phyloP scores from a whole-genome alignment of 805 yeast species.

The Schwanniomyces sp. region DNA sequence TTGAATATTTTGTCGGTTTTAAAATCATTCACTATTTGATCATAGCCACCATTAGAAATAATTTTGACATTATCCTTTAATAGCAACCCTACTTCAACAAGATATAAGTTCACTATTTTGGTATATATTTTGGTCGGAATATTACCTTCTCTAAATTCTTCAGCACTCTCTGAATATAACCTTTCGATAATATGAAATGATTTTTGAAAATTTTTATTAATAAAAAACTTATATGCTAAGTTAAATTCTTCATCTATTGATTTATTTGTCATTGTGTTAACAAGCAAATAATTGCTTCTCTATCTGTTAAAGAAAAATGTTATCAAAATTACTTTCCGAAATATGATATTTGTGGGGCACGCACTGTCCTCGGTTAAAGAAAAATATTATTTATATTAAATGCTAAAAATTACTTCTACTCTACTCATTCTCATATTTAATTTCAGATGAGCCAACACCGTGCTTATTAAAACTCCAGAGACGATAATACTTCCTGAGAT shows the following conservation, averaged over 20 bases:
- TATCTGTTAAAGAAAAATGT: background rate
- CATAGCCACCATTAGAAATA: conserved; percentile 7
- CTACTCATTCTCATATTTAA: conserved; percentile 12
- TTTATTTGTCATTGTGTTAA: background rate
- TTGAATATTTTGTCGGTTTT: conserved; percentile 15
- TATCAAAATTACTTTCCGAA: background rate
- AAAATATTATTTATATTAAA: conserved; percentile 1
- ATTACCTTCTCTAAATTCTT: conserved; percentile 20
- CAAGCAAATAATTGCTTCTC: background rate
- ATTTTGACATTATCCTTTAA: conserved; percentile 1
- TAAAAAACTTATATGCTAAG: conserved; percentile 37
- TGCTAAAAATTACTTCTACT: background rate
- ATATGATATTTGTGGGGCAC: background rate
- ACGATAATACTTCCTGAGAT: conserved; percentile 6
- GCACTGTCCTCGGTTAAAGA: background rate
- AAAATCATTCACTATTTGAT: conserved; percentile 12
- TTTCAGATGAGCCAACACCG: conserved; percentile 5
- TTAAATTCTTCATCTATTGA: conserved; percentile 23
- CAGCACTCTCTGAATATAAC: conserved; percentile 19
- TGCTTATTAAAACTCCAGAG: conserved; percentile 2
- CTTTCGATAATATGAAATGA: conserved; percentile 27
- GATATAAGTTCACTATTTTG: conserved; percentile 34
- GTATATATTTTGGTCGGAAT: conserved; percentile 28
- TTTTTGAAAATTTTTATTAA: conserved; percentile 34
- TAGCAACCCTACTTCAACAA: conserved; percentile 33